phyloP scores from a whole-genome alignment of 352 stramenopile genomes.

The Globisporangium spiculum region DNA sequence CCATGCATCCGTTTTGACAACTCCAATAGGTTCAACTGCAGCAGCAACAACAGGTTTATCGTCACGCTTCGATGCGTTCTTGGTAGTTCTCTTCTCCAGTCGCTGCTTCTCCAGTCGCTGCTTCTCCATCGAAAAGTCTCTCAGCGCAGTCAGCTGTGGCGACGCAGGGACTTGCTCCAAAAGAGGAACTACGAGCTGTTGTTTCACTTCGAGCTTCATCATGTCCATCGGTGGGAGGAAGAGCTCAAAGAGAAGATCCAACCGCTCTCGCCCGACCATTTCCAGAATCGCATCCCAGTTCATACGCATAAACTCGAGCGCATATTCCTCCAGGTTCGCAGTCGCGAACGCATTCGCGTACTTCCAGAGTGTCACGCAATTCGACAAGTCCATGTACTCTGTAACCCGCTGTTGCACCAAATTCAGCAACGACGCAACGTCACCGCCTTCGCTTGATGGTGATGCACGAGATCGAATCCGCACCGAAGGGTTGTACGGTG shows the following conservation, averaged over 20 bases:
- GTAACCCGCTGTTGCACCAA: conserved; percentile 51
- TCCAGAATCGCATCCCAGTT: conserved; percentile 81
- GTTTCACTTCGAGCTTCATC: conserved; percentile 16
- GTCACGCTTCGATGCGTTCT: conserved; percentile 1
- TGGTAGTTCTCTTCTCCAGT: conserved; percentile 5
- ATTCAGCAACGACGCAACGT: conserved; percentile 27
- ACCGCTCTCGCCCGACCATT: conserved; percentile 48
- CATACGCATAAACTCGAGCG: conserved; percentile 54
- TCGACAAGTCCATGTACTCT: conserved; percentile 53
- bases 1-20: not conserved
- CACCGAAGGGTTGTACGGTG: conserved; percentile 29
- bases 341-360: conserved; percentile 56
- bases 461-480: not conserved
- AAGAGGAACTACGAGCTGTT: not conserved
- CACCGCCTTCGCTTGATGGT: not conserved
- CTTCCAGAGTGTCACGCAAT: conserved; percentile 55
- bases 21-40: not conserved
- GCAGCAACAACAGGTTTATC: not conserved
- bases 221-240: conserved; percentile 37
- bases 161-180: conserved; percentile 2
- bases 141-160: conserved; percentile 7
- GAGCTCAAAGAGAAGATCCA: conserved; percentile 65
- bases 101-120: conserved; percentile 13
- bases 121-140: conserved; percentile 16
- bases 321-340: conserved; percentile 40